These are phyloP conservation scores for Prunus padus DNA, from an alignment of 306 rosid species.

Conservation along the genomic window DNA sequence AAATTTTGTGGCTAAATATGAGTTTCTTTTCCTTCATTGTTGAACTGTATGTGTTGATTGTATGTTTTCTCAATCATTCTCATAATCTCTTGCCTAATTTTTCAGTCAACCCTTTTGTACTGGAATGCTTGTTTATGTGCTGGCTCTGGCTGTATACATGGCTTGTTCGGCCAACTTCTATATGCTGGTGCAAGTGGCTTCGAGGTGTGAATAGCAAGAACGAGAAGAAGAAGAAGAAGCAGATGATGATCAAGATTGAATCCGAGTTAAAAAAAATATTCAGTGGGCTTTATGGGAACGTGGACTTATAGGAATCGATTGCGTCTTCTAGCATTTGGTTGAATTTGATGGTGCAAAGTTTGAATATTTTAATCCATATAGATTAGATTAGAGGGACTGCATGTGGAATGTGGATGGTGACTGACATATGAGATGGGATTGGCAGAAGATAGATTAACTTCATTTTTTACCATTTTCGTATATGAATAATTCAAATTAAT, in stretches of 20 bases:
- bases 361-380: neutral
- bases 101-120: too few species aligned
- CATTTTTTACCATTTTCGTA: too few species aligned
- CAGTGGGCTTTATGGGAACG: slow-evolving; percentile 23
- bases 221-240: slow-evolving; percentile 2
- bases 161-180: too few species aligned
- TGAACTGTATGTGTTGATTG: too few species aligned
- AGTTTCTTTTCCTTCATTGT: too few species aligned
- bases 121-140: too few species aligned
- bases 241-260: slow-evolving; percentile 32
- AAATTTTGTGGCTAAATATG: too few species aligned
- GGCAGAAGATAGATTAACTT: neutral
- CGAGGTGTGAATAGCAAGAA: slow-evolving; percentile 7
- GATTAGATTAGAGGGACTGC: neutral
- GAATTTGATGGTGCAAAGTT: slow-evolving; percentile 18
- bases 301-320: slow-evolving; percentile 36
- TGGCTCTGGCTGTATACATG: too few species aligned
- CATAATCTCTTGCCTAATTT: too few species aligned
- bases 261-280: slow-evolving; percentile 43
- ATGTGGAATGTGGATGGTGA: slow-evolving; percentile 6
- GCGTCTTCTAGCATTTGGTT: slow-evolving; percentile 22
- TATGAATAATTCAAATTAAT: too few species aligned
- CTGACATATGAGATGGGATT: neutral
- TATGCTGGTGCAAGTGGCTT: slow-evolving; percentile 18
- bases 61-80: too few species aligned